A percentile compares a stretch with the other conserved stretches of the same genome.
Conservation (phyloP, 2,329 filamentous ascomycete genomes). For the Cordyceps cicadae region DNA sequence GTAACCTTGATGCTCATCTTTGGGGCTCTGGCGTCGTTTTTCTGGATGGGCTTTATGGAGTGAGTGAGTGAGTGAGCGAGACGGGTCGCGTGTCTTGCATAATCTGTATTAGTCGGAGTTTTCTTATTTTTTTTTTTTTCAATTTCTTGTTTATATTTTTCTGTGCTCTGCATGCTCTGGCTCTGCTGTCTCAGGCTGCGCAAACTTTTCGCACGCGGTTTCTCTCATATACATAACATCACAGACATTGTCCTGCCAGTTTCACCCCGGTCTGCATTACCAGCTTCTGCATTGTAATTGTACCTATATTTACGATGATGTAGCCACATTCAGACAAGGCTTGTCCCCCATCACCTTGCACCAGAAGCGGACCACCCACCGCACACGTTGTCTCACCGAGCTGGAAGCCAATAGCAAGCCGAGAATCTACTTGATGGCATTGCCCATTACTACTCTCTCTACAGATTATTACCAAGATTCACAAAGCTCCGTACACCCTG, state of each 20-base stretch:
- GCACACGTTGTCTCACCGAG: not conserved
- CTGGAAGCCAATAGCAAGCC: not conserved
- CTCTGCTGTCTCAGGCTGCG: no score
- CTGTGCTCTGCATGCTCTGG: no score
- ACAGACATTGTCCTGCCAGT: no score
- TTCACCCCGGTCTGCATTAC: no score
- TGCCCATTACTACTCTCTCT: no score
- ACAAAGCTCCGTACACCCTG: conserved; percentile 5
- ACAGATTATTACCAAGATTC: not conserved
- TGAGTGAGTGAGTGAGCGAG: conserved; percentile 12
- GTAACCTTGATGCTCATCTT: conserved; percentile 37
- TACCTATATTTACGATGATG: no score
- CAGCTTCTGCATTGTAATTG: no score
- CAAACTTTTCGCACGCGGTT: no score
- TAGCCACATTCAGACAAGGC: not conserved
- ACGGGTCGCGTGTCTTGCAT: not conserved
- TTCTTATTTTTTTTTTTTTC: not conserved
- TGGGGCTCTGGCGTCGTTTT: conserved; percentile 34
- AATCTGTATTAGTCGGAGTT: not conserved
- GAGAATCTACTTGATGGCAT: not conserved
- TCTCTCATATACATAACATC: no score
- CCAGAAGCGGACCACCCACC: not conserved
- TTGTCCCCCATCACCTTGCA: not conserved
- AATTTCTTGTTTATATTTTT: no score
- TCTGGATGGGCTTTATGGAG: conserved; percentile 40